Evolutionary conservation across 805 yeast genomes (phyloP).

Genomic region (Saccharomyces jurei): DNA sequence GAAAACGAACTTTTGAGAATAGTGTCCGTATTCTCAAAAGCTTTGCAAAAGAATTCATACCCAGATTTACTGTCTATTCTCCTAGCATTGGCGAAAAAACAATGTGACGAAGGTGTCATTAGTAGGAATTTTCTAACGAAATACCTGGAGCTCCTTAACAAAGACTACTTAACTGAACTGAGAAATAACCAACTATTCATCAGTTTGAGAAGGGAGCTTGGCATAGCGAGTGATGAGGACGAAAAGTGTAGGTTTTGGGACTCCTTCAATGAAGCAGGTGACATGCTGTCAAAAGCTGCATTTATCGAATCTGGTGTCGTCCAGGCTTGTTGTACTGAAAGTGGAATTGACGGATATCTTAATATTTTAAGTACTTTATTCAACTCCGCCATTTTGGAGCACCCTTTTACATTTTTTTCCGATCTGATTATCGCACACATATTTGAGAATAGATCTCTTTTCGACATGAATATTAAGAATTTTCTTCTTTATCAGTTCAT

Average conservation of each 20-base stretch:
- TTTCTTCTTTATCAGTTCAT: constrained; percentile 3
- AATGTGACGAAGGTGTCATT: constrained; percentile 4
- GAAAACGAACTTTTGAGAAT: constrained; percentile 4
- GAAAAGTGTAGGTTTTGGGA: constrained; percentile 24
- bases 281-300: constrained; percentile 5
- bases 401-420: constrained; percentile 9
- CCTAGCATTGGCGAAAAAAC: constrained; percentile 8
- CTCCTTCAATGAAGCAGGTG: constrained; percentile 4
- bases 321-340: constrained; percentile 4
- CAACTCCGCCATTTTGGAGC: neutral
- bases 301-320: constrained; percentile 13
- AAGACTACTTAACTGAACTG: constrained; percentile 14
- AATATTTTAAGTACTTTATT: constrained; percentile 6
- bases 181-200: constrained; percentile 18
- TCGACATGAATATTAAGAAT: neutral
- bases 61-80: constrained; percentile 8
- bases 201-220: constrained; percentile 19
- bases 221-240: constrained; percentile 22
- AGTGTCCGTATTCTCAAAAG: constrained; percentile 10
- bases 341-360: constrained; percentile 6
- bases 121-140: neutral
- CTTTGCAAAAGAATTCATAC: constrained; percentile 9
- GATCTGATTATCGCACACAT: constrained; percentile 13
- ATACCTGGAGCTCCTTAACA: constrained; percentile 15
- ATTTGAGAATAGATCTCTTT: constrained; percentile 1